Conservation (phyloP, 176 grass and related monocot genomes). For the Oryza glumipatula region DNA sequence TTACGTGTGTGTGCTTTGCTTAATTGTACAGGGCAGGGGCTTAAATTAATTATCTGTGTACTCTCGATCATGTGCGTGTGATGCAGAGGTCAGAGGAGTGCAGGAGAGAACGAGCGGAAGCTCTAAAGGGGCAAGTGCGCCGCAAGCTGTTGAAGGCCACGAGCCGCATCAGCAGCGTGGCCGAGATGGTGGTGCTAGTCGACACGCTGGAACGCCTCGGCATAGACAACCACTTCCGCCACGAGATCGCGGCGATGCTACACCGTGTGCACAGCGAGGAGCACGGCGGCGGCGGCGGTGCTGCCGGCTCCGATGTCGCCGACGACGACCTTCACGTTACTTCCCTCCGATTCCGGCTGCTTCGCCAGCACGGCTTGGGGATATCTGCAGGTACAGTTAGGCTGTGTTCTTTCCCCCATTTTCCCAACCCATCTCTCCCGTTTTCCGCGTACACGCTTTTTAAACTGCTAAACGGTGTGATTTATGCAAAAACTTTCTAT, state of each 20-base stretch:
- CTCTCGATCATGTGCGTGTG: no score
- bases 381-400: neutral
- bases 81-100: neutral
- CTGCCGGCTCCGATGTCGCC: neutral
- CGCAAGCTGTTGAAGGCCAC: neutral
- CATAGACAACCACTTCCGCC: neutral
- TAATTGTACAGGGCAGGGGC: no score
- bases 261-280: neutral
- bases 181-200: neutral
- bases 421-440: no score
- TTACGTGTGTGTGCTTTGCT: no score
- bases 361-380: neutral
- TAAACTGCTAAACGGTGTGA: no score
- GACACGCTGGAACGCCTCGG: conserved; percentile 5
- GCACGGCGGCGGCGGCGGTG: neutral
- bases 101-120: neutral
- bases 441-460: no score
- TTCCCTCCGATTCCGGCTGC: neutral
- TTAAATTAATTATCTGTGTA: no score
- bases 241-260: neutral
- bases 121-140: neutral
- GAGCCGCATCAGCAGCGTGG: neutral
- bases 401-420: no score
- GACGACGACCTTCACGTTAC: neutral
- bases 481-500: no score